phyloP scores from a whole-genome alignment of 2,329 filamentous ascomycete genomes.

The Pseudonectria foliicola region DNA sequence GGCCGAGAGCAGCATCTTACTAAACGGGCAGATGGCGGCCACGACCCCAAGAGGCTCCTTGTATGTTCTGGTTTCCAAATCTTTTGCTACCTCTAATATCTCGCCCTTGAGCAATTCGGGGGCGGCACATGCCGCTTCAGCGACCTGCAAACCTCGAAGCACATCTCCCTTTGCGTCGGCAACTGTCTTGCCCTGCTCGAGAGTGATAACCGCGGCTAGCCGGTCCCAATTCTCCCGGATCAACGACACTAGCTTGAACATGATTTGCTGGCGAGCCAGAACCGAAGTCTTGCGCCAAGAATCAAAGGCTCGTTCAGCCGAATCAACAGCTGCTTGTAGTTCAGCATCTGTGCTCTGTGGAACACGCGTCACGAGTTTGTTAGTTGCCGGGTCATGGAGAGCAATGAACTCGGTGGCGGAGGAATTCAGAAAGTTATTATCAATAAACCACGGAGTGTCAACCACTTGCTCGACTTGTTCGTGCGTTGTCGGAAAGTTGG shows the following conservation, averaged over 20 bases:
- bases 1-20: constrained; percentile 31
- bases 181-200: constrained; percentile 75
- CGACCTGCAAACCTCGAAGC: constrained; percentile 66
- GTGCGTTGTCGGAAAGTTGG: too few species aligned
- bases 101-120: constrained; percentile 69
- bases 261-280: constrained; percentile 64
- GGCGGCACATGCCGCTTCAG: constrained; percentile 67
- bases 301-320: constrained; percentile 63
- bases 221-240: constrained; percentile 75
- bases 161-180: constrained; percentile 70
- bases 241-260: constrained; percentile 67
- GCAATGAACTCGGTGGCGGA: constrained; percentile 64
- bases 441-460: constrained; percentile 42
- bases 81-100: constrained; percentile 71
- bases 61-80: constrained; percentile 77
- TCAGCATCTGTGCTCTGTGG: constrained; percentile 61
- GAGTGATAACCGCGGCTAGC: constrained; percentile 66
- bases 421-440: constrained; percentile 64
- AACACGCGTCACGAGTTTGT: constrained; percentile 68
- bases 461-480: too few species aligned
- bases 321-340: constrained; percentile 60
- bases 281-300: constrained; percentile 60
- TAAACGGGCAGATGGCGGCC: constrained; percentile 72
- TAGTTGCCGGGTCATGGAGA: constrained; percentile 70
- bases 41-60: constrained; percentile 68